Conservation (phyloP, 306 rosid species). For the Abrus pulchellus region DNA sequence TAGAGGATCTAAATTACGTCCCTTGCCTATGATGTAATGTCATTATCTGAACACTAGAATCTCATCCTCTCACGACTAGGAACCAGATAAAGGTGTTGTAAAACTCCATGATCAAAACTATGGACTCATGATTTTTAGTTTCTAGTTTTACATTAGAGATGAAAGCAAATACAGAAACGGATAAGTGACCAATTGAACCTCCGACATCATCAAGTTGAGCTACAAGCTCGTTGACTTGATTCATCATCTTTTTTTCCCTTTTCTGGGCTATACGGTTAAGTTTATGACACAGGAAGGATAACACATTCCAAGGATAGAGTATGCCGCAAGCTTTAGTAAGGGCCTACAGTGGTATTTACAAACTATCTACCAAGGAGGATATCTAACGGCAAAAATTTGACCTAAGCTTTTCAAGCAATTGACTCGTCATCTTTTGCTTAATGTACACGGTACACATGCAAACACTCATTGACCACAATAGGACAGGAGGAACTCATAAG, state of each 20-base stretch:
- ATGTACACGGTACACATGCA: neutral
- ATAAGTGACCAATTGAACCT: neutral
- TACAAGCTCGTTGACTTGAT: constrained; percentile 11
- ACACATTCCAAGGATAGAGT: constrained; percentile 14
- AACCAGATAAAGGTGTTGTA: constrained; percentile 27
- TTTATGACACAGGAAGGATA: neutral
- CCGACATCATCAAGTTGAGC: constrained; percentile 30
- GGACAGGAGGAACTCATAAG: constrained; percentile 26
- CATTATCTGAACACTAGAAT: neutral
- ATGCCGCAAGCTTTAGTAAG: neutral
- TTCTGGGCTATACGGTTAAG: neutral
- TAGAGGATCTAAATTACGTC: neutral
- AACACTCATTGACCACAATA: constrained; percentile 4
- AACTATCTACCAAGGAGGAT: constrained; percentile 3
- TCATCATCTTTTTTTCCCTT: neutral
- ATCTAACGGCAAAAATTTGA: constrained; percentile 15
- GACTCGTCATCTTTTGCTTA: constrained; percentile 24
- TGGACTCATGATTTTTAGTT: neutral
- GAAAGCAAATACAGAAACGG: neutral
- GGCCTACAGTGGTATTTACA: constrained; percentile 20
- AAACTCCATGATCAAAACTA: constrained; percentile 33
- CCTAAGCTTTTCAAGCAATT: constrained; percentile 37
- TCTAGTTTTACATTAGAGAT: constrained; percentile 1
- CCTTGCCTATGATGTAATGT: neutral
- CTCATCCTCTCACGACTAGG: neutral